phyloP scores from a whole-genome alignment of 371 early-diverging fungal species.

The Cladochytrium tenue region DNA sequence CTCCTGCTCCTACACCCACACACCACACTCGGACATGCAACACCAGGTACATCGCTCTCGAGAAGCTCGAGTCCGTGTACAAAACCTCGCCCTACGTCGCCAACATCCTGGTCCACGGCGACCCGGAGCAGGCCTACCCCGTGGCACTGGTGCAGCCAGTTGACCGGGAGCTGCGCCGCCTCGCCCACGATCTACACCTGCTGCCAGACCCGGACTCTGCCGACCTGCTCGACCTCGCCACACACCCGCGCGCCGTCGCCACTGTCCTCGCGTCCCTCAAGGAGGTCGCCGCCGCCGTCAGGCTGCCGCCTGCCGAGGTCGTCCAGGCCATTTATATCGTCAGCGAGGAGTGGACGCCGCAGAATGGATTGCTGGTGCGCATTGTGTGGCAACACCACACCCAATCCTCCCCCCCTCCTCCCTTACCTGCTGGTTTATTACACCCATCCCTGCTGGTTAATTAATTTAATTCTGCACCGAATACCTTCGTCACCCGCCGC shows the following conservation, averaged over 20 bases:
- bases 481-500: too few relatives aligned
- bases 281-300: constrained; percentile 41
- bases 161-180: constrained; percentile 43
- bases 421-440: too few relatives aligned
- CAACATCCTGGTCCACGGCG: constrained; percentile 87
- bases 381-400: too few relatives aligned
- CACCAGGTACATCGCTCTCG: constrained; percentile 83
- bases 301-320: constrained; percentile 74
- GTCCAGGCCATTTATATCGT: constrained; percentile 69
- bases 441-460: too few relatives aligned
- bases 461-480: too few relatives aligned
- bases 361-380: constrained; percentile 59
- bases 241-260: constrained; percentile 11
- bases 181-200: constrained; percentile 1
- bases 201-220: constrained; percentile 4
- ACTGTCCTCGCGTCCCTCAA: constrained; percentile 40
- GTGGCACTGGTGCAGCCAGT: constrained; percentile 74
- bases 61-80: constrained; percentile 94
- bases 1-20: too few relatives aligned
- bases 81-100: constrained; percentile 72
- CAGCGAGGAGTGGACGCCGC: constrained; percentile 83
- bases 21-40: neutral
- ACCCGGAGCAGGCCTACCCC: constrained; percentile 65
- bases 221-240: constrained; percentile 21
- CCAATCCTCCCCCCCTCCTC: too few relatives aligned